A percentile compares a stretch with the other conserved stretches of the same genome.
Evolutionary conservation across 345 rosid genomes (phyloP).

Genomic region (Eucalyptus brandiana): DNA sequence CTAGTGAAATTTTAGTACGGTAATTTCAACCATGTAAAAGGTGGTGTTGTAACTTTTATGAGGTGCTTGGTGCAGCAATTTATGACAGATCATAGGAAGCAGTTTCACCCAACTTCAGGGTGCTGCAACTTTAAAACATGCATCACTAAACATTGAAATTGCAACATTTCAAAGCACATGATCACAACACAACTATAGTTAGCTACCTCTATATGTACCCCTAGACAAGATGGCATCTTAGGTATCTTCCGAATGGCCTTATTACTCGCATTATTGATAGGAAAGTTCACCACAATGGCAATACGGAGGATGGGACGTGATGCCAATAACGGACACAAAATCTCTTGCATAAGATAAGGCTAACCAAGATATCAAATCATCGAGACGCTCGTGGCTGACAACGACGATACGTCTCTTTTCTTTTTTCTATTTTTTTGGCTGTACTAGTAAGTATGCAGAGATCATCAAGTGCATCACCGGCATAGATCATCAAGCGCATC

Average conservation of each 20-base stretch:
- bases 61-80: neutral
- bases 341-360: neutral
- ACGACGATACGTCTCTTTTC: neutral
- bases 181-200: neutral
- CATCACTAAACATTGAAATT: neutral
- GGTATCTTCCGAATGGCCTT: neutral
- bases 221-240: neutral
- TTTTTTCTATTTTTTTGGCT: neutral
- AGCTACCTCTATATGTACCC: neutral
- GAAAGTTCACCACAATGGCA: neutral
- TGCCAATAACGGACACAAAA: too few species aligned
- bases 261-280: neutral
- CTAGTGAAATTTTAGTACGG: accelerated
- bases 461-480: neutral
- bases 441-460: neutral
- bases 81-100: neutral
- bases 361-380: neutral
- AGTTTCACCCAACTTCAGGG: neutral
- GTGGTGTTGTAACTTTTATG: neutral
- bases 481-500: neutral
- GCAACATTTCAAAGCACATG: too few species aligned
- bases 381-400: neutral
- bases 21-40: neutral
- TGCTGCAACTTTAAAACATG: neutral
- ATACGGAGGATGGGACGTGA: neutral